Evolutionary conservation across 768 basidiomycete genomes (phyloP).

Genomic region (Amanita exitialis): DNA sequence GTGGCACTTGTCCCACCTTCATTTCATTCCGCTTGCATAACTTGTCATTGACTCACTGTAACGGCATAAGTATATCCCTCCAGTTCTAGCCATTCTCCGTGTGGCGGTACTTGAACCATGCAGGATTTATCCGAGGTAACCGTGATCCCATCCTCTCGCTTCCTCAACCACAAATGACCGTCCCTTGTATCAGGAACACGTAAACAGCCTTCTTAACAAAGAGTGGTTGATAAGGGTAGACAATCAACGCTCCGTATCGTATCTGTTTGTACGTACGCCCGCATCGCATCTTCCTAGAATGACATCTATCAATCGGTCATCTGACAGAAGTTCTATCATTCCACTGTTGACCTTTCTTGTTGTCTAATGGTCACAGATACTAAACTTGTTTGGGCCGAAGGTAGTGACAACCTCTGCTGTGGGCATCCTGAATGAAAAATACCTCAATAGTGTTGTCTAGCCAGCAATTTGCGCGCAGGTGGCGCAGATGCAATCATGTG

Average conservation of each 20-base stretch:
- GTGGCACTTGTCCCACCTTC: too few relatives aligned
- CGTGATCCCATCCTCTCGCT: conserved; percentile 2
- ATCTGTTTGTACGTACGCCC: conserved; percentile 54
- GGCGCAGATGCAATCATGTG: conserved; percentile 48
- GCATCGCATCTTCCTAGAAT: not conserved
- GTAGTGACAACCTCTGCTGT: conserved; percentile 21
- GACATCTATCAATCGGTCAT: conserved; percentile 1
- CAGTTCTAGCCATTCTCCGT: not conserved
- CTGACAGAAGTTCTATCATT: conserved; percentile 54
- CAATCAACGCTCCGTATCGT: conserved; percentile 47
- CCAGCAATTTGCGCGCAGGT: conserved; percentile 57
- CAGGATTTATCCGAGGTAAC: conserved; percentile 39
- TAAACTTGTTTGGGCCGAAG: conserved; percentile 67
- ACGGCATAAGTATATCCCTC: not conserved
- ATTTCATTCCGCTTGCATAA: too few relatives aligned
- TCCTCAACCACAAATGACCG: conserved; percentile 8
- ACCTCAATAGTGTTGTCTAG: conserved; percentile 35
- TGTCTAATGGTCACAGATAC: conserved; percentile 65
- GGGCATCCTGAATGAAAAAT: not conserved
- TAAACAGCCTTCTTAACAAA: conserved; percentile 45
- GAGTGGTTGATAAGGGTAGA: conserved; percentile 73
- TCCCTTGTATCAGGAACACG: conserved; percentile 34
- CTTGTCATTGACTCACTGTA: too few relatives aligned
- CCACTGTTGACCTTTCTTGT: conserved; percentile 46
- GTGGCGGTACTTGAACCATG: conserved; percentile 23